Base-by-base conservation (phyloP, 768 basidiomycete species). In the Dioszegia hungarica region DNA sequence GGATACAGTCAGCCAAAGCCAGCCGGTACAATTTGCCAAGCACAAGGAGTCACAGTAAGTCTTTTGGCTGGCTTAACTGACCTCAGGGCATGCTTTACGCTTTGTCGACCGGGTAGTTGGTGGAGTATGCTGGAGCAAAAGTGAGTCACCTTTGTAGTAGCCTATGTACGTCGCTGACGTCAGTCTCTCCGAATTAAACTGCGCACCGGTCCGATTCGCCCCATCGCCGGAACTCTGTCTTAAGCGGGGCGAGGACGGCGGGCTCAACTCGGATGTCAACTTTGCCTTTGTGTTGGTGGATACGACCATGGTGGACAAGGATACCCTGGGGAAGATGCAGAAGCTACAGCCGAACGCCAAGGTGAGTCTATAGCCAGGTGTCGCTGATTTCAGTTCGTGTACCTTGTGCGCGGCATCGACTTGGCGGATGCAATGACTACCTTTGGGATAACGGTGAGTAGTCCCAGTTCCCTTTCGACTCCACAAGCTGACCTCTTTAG, bases 91-190 rank as follows among this genome's bases (percentile, higher is more conserved):
- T 60, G 61, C 43, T 66, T 66, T 47, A 46, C 62, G 24, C 15
- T 65, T 10, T 65, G 64, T 49, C 38, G 36, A 0, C 15, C 40
- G 0, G 60, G 61, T 20, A 64, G 61, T 4, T 68, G 59, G 64
- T 65, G 67, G 63, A 50, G 45, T 8, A 66, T 68, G 61, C 24
- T 68, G 31, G 29, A 57, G 14, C 36, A 56, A 40, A 68, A 68
- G 65, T 66, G 38, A 54, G 64, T 53, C 3, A 6, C 11, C 5
- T 40, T 1, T 43, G 27, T 15, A 54, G 64, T 53, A 3, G 9
- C 11, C 5, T 40, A 1, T 43, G 27, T 15, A 33, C 28, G 17
- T 9, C 14, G 49, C 47, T 56, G n/a, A 59, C 12, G 15, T 27
- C 48, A 66, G 65, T 36, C 51, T 68, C 9, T 17, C 29, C 12